Conservation (phyloP, 2,329 filamentous ascomycete species). For the Cercospora citrullina region DNA sequence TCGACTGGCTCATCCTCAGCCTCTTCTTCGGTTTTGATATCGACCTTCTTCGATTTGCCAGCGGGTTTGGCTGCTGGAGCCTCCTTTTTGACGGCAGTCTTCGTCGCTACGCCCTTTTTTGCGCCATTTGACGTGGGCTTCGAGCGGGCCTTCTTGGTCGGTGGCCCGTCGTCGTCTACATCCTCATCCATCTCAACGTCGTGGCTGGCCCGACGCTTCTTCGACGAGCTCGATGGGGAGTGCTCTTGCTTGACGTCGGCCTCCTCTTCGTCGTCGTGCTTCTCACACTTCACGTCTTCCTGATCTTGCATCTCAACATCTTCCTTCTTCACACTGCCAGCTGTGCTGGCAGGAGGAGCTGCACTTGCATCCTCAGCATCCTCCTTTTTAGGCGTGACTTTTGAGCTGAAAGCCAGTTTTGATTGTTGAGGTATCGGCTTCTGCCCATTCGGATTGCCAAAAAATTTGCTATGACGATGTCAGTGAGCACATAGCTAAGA, state of each 20-base stretch:
- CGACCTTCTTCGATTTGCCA: constrained; percentile 16
- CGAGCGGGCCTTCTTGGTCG: constrained; percentile 40
- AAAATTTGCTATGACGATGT: constrained; percentile 70
- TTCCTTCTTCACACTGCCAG: constrained; percentile 36
- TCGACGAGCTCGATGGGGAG: constrained; percentile 25
- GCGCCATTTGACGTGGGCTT: constrained; percentile 26
- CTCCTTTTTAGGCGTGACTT: constrained; percentile 29
- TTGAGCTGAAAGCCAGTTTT: constrained; percentile 69
- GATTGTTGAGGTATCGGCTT: constrained; percentile 69
- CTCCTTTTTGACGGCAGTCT: constrained; percentile 29
- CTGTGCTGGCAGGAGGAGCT: constrained; percentile 24
- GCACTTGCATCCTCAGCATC: constrained; percentile 20
- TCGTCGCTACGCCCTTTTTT: constrained; percentile 29
- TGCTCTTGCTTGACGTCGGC: constrained; percentile 29
- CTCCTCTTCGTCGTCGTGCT: constrained; percentile 27
- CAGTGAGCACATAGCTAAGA: neutral
- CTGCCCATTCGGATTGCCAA: constrained; percentile 64
- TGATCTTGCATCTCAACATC: constrained; percentile 35
- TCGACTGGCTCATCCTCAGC: constrained; percentile 1
- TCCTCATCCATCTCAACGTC: constrained; percentile 32
- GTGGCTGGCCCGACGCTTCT: constrained; percentile 33
- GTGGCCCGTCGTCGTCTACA: constrained; percentile 37
- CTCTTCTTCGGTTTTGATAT: constrained; percentile 23
- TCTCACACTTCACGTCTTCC: constrained; percentile 38
- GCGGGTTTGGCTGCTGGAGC: constrained; percentile 21